Percentiles rank a stretch among this genome's conserved stretches.
phyloP scores from a whole-genome alignment of 2,329 filamentous ascomycete genomes.

The Pseudohalonectria lignicola region DNA sequence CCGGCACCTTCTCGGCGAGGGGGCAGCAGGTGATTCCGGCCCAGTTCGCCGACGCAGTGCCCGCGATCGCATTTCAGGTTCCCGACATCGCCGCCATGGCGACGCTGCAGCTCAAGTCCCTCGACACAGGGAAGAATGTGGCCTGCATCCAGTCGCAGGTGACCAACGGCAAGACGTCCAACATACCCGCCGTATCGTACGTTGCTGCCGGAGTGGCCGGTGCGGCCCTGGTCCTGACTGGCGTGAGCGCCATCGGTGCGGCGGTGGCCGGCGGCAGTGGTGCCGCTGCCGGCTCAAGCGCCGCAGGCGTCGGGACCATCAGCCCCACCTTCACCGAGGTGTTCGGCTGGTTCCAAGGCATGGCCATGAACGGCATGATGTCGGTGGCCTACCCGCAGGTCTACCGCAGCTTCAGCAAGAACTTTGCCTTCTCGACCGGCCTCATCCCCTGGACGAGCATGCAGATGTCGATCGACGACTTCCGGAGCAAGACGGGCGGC shows the following conservation, averaged over 20 bases:
- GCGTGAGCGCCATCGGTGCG: conserved; percentile 56
- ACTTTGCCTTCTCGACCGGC: conserved; percentile 86
- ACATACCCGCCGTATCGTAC: conserved; percentile 68
- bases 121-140: conserved; percentile 49
- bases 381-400: conserved; percentile 79
- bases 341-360: conserved; percentile 81
- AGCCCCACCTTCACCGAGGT: conserved; percentile 82
- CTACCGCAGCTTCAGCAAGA: conserved; percentile 82
- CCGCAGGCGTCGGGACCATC: conserved; percentile 48
- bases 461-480: conserved; percentile 73
- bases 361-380: conserved; percentile 95
- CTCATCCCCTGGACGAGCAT: conserved; percentile 73
- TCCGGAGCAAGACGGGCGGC: conserved; percentile 71
- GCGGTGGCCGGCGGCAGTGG: conserved; percentile 42
- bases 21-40: conserved; percentile 64
- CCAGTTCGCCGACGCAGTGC: conserved; percentile 64
- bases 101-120: conserved; percentile 60
- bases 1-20: conserved; percentile 59
- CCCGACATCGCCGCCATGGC: conserved; percentile 85
- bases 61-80: conserved; percentile 77
- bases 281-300: conserved; percentile 33
- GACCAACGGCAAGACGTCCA: conserved; percentile 76
- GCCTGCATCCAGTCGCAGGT: conserved; percentile 78
- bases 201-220: conserved; percentile 75
- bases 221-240: conserved; percentile 66